Conservation (phyloP, 495 filamentous ascomycete species). For the Daldinia childiae region DNA sequence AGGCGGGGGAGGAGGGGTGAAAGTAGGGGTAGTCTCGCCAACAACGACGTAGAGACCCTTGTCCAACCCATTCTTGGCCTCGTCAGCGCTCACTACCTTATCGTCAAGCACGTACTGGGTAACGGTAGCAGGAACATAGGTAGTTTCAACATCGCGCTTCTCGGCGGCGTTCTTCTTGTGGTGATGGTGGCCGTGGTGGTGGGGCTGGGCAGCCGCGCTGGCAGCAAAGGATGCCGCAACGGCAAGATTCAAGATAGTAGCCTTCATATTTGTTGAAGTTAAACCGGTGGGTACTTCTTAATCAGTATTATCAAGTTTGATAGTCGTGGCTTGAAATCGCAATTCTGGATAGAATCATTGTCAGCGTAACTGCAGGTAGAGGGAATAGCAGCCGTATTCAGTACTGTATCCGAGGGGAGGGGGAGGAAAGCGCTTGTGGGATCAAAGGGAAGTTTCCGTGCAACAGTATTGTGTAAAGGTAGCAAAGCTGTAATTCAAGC, state of each 20-base stretch:
- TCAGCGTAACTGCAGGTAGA: slow-evolving; percentile 17
- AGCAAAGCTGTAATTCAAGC: background rate
- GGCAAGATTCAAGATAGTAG: slow-evolving; percentile 52
- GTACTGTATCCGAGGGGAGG: background rate
- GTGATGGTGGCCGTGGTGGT: slow-evolving; percentile 57
- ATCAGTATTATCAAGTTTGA: slow-evolving; percentile 33
- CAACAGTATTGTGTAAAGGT: background rate
- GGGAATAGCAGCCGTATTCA: slow-evolving; percentile 3
- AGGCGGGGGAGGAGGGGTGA: slow-evolving; percentile 51
- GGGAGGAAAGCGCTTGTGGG: slow-evolving; percentile 6
- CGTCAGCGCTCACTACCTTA: slow-evolving; percentile 58
- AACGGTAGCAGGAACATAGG: slow-evolving; percentile 60
- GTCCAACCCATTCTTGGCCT: slow-evolving; percentile 71
- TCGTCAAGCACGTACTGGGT: slow-evolving; percentile 69
- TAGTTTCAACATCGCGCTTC: slow-evolving; percentile 55
- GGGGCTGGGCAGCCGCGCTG: slow-evolving; percentile 57
- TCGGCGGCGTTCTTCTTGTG: slow-evolving; percentile 53
- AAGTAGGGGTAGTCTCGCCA: slow-evolving; percentile 57
- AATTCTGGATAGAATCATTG: slow-evolving; percentile 36
- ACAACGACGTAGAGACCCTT: slow-evolving; percentile 63
- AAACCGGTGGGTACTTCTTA: slow-evolving; percentile 25
- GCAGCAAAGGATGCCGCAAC: slow-evolving; percentile 58
- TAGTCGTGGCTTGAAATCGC: slow-evolving; percentile 27
- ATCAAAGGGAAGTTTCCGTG: slow-evolving; percentile 20
- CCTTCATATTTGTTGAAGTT: slow-evolving; percentile 56